Evolutionary conservation across 2,329 filamentous ascomycete genomes (phyloP), one percentile per base, ranked within the genome.

Genomic region (Orbilia blumenaviensis): DNA sequence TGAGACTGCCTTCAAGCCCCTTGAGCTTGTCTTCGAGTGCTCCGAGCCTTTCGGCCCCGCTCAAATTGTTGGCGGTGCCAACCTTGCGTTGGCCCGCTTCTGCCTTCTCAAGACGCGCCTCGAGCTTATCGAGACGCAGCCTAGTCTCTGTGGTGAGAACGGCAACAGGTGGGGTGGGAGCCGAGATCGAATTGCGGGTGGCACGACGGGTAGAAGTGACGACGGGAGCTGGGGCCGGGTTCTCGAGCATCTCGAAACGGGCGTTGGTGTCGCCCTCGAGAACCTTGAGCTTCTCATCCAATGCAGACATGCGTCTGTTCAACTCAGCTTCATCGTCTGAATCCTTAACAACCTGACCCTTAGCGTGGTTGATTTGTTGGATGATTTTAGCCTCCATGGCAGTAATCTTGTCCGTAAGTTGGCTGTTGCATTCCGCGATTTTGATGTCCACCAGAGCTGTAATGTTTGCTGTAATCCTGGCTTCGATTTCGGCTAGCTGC

Each of bases 21-120:
- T 75, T 60, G 44, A 63, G 62, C 38, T 75, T 75, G 8, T 48
- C 25, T 16, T 75, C 71, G 12, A 75, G 42, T 14, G 61, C 61
- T 2, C 29, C 46, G 12, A 63, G 21, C 3, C 23, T 34, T n/a
- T 41, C 54, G n/a, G n/a, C n/a, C n/a, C n/a, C n/a, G n/a, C n/a
- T n/a, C 16, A 16, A 16, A 36, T 16, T 23, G 42, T 23, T 46
- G 42, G 5, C 29, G 29, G 12, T 46, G 42, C 1, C 23, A 9
- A 3, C 18, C 52, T 38, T 56, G 52, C 52, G 52, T 9, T 56
- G 32, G 21, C 38, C 29, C 4, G 52, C 29, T 27, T 56, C 52
- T 12, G 38, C 2, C 25, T 61, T 48, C 16, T 69, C 66, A n/a
- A 66, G 7, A 18, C 50, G 48, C 3, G 46, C 62, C 16, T 66